Conservation (phyloP, 1,284 basidiomycete genomes). For the Paramarasmius palmivorus region DNA sequence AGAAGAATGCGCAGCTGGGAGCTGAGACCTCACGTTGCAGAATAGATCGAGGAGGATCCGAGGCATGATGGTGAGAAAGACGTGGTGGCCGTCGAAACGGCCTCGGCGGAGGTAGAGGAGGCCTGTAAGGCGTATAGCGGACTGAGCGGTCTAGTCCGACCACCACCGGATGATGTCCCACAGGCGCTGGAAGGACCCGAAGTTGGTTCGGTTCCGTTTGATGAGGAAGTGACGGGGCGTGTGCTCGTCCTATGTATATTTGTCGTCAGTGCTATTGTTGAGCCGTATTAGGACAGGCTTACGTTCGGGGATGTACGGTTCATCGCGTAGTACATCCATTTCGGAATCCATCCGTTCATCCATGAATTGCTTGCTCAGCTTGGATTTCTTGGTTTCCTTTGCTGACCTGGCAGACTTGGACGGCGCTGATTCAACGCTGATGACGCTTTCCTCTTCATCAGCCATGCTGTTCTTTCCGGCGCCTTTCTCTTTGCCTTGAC, state of each 20-base stretch:
- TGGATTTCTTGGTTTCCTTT: constrained; percentile 2
- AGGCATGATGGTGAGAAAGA: neutral
- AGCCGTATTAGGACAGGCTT: too few relatives aligned
- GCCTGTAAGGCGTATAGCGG: constrained; percentile 14
- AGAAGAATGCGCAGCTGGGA: constrained; percentile 6
- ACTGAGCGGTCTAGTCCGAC: neutral
- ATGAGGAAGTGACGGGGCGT: too few relatives aligned
- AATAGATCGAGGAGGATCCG: constrained; percentile 33
- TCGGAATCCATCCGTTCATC: neutral
- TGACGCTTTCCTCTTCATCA: constrained; percentile 11
- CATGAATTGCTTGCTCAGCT: constrained; percentile 2
- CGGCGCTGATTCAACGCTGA: constrained; percentile 13
- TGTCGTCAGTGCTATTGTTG: too few relatives aligned
- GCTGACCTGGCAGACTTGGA: neutral
- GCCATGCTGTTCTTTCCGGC: constrained; percentile 25
- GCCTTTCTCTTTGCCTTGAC: constrained; percentile 34
- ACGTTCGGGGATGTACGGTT: too few relatives aligned
- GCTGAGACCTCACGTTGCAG: constrained; percentile 50
- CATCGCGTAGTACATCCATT: neutral
- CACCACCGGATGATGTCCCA: neutral
- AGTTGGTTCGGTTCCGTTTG: too few relatives aligned
- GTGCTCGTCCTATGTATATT: too few relatives aligned
- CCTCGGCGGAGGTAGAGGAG: neutral
- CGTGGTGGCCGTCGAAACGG: neutral
- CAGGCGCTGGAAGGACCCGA: too few relatives aligned